Percentiles rank a stretch among this genome's conserved stretches.
Evolutionary conservation across 495 filamentous ascomycete species (phyloP).

Genomic region (Thozetella sp.): DNA sequence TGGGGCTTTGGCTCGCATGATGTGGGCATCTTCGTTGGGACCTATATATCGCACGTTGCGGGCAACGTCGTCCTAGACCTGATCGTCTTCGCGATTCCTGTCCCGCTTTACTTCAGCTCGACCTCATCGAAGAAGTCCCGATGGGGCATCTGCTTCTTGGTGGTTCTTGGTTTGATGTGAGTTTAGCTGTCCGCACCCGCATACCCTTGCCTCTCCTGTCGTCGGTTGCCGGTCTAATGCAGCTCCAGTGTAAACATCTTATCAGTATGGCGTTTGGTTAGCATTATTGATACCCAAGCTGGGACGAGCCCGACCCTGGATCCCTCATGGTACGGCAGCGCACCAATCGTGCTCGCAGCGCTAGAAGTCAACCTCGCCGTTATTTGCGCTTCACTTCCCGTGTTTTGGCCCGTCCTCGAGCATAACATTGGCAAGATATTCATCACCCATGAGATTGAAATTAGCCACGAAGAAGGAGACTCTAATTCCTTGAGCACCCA

Average conservation of each 20-base stretch:
- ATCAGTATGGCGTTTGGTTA: slow-evolving; percentile 22
- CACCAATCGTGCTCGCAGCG: slow-evolving; percentile 26
- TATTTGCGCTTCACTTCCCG: slow-evolving; percentile 33
- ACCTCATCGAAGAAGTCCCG: slow-evolving; percentile 20
- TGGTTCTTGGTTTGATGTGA: slow-evolving; percentile 18
- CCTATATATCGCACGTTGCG: slow-evolving; percentile 20
- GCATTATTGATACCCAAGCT: slow-evolving; percentile 23
- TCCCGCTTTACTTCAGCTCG: slow-evolving; percentile 24
- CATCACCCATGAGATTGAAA: slow-evolving; percentile 27
- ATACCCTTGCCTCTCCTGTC: background rate
- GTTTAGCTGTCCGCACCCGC: background rate
- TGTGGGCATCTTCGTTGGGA: slow-evolving; percentile 16
- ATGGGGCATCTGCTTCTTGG: slow-evolving; percentile 20
- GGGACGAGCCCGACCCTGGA: slow-evolving; percentile 25
- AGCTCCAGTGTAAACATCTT: slow-evolving; percentile 14
- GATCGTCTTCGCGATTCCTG: slow-evolving; percentile 23
- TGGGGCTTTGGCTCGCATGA: slow-evolving; percentile 30
- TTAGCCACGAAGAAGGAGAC: slow-evolving; percentile 17
- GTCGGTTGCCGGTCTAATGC: background rate
- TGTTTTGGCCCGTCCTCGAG: slow-evolving; percentile 27
- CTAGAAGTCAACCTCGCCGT: slow-evolving; percentile 36
- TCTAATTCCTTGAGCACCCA: background rate
- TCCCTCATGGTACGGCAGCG: slow-evolving; percentile 28
- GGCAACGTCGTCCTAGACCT: slow-evolving; percentile 26
- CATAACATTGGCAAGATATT: slow-evolving; percentile 22